Evolutionary conservation across 1,139 yeast species (phyloP), one percentile per base, ranked within the genome.

Genomic region (Geotrichum klebahnii): DNA sequence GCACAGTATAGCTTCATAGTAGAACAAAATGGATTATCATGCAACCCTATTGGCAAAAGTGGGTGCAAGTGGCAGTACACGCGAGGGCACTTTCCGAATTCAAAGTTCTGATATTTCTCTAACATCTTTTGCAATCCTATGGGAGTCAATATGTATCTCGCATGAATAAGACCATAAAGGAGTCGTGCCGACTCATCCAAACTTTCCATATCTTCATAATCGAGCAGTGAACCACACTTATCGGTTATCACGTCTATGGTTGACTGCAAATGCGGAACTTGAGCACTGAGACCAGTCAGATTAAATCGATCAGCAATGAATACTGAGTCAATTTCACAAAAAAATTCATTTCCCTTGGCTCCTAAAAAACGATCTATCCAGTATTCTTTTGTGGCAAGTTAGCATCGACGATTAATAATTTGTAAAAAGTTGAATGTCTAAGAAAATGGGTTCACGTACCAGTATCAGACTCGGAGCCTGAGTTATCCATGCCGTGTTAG

Each of bases 331-430:
- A 92, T 80, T 63, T 92, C 97, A 67, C 97, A 90, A 64, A 92
- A 92, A 68, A 88, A 89, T 65, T 92, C 98, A 63, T 92, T 87
- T 0, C 98, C 98, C 63, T 89, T 88, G 52, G 82, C 80, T 1
- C 95, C 95, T 49, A 92, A 73, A 62, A 92, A 92, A 73, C 92
- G 77, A 66, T 90, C 97, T 50, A 92, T 82, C 97, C 98, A 92
- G 71, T 84, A 84, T 63, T 88, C 96, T 24, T 84, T 69, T 46
- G 17, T 10, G 5, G 4, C n/a, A n/a, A n/a, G n/a, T n/a, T n/a
- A n/a, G n/a, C n/a, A n/a, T n/a, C n/a, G n/a, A n/a, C n/a, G n/a
- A n/a, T n/a, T n/a, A n/a, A n/a, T n/a, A n/a, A n/a, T n/a, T n/a
- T n/a, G n/a, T n/a, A n/a, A n/a, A n/a, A n/a, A n/a, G n/a, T n/a